Conservation (phyloP, 352 stramenopile species). For the Achlya hypogyna region DNA sequence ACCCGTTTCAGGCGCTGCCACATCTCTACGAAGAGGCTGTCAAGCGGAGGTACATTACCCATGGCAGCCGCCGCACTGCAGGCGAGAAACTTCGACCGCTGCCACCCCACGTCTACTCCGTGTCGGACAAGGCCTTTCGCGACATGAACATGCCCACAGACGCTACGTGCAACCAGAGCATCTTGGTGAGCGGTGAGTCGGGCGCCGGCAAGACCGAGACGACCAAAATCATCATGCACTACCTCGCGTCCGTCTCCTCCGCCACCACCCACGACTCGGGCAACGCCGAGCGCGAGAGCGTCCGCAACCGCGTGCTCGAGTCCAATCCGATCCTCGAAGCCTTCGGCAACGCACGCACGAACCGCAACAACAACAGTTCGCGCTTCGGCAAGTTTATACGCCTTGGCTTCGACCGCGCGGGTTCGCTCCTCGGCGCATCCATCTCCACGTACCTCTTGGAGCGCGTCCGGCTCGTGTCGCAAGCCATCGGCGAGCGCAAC, state of each 20-base stretch:
- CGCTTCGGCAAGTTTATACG: constrained; percentile 97
- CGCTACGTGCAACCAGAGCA: constrained; percentile 72
- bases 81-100: constrained; percentile 44
- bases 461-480: constrained; percentile 89
- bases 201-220: constrained; percentile 95
- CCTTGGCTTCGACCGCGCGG: constrained; percentile 71
- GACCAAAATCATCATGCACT: constrained; percentile 97
- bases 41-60: constrained; percentile 29
- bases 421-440: constrained; percentile 68
- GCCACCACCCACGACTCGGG: constrained; percentile 22
- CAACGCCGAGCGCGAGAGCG: constrained; percentile 9
- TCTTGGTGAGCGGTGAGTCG: constrained; percentile 93
- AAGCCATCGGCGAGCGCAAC: constrained; percentile 91
- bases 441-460: constrained; percentile 94
- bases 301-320: constrained; percentile 79
- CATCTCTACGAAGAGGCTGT: constrained; percentile 60
- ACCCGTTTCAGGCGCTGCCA: constrained; percentile 69
- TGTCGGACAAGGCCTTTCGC: constrained; percentile 75
- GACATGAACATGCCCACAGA: constrained; percentile 41
- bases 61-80: constrained; percentile 31
- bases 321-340: constrained; percentile 94
- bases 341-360: constrained; percentile 92
- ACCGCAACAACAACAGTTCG: constrained; percentile 94
- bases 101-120: constrained; percentile 78
- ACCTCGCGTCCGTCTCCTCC: constrained; percentile 85